Evolutionary conservation across 805 yeast genomes (phyloP), one percentile per base, ranked within the genome.

Genomic region (Henningerozyma blattae): DNA sequence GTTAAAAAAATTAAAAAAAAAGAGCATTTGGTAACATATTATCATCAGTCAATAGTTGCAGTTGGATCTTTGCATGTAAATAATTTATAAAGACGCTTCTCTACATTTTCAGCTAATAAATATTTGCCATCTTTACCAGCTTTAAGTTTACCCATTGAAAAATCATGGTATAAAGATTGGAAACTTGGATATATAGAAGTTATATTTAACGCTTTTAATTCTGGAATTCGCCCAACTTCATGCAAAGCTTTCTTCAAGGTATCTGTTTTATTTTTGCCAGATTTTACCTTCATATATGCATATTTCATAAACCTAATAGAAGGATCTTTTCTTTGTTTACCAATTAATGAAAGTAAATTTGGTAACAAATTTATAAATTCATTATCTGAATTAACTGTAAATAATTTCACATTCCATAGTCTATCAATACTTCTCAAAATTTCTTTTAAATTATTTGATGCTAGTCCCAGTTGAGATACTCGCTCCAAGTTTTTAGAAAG

Each of bases 211-310:
- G 76, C 69, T 34, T 67, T 67, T 3, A 64, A 48, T 8, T 62
- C 65, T 2, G 81, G 75, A 66, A 79, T 65, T 41, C 65, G 59
- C 35, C 71, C 73, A 41, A 80, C 65, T 36, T 77, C 77, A 33
- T 67, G 63, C 18, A 79, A 41, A 35, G 75, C 64, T 41, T 68
- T 68, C 4, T 63, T 41, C 43, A 64, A 68, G 0, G 75, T 65
- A 28, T 70, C 70, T 17, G 55, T 53, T 3, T 58, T 44, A 43
- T 66, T 68, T 10, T 59, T 54, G 0, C 81, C 81, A 5, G 81
- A 72, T 45, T 62, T 67, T 9, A 76, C 58, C 4, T 77, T 76
- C 7, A 79, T 52, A 41, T 71, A 73, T 1, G 78, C 66, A 35
- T 73, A 62, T 26, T 68, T 68, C 37, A 64, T 61, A 47, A 73